Percentiles rank a stretch among this genome's conserved stretches.
Evolutionary conservation across 768 basidiomycete species (phyloP).

Genomic region (Sarcodon sp.): DNA sequence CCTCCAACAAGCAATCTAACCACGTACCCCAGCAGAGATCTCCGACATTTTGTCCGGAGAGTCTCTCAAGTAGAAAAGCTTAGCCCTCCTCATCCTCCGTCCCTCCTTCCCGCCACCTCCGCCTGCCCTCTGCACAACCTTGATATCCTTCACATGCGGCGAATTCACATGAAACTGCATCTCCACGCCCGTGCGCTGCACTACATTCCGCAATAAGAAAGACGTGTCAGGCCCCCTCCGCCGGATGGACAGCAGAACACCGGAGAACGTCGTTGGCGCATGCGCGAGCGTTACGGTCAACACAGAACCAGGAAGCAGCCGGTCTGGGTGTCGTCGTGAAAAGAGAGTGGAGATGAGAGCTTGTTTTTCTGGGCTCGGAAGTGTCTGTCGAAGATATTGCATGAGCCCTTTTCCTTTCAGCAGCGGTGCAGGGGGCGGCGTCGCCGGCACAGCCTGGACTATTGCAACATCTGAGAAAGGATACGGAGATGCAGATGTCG

Average conservation of each 20-base stretch:
- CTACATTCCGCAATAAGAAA: slow-evolving; percentile 82
- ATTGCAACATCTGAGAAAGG: slow-evolving; percentile 66
- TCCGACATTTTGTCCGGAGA: slow-evolving; percentile 78
- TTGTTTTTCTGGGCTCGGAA: slow-evolving; percentile 58
- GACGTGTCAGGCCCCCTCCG: slow-evolving; percentile 78
- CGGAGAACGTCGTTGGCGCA: slow-evolving; percentile 76
- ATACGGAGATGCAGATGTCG: slow-evolving; percentile 36
- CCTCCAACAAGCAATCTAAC: slow-evolving; percentile 3
- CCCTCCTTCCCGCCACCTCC: slow-evolving; percentile 24
- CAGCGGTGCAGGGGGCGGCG: slow-evolving; percentile 31
- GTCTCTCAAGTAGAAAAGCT: slow-evolving; percentile 73
- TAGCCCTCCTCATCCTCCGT: slow-evolving; percentile 60
- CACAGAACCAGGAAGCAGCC: slow-evolving; percentile 77
- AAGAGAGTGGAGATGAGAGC: slow-evolving; percentile 59
- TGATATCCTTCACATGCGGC: slow-evolving; percentile 81
- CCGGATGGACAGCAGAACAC: slow-evolving; percentile 75
- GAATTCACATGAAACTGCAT: slow-evolving; percentile 83
- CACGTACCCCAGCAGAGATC: slow-evolving; percentile 39
- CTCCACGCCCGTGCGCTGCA: slow-evolving; percentile 87
- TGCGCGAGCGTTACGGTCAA: slow-evolving; percentile 67
- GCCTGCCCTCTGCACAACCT: slow-evolving; percentile 51
- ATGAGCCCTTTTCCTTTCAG: slow-evolving; percentile 68
- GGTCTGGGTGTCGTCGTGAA: slow-evolving; percentile 50
- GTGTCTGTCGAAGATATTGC: slow-evolving; percentile 53
- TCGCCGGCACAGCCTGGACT: slow-evolving; percentile 30